Conservation (phyloP, 208 protist genomes). For the Acanthamoeba royreba region DNA sequence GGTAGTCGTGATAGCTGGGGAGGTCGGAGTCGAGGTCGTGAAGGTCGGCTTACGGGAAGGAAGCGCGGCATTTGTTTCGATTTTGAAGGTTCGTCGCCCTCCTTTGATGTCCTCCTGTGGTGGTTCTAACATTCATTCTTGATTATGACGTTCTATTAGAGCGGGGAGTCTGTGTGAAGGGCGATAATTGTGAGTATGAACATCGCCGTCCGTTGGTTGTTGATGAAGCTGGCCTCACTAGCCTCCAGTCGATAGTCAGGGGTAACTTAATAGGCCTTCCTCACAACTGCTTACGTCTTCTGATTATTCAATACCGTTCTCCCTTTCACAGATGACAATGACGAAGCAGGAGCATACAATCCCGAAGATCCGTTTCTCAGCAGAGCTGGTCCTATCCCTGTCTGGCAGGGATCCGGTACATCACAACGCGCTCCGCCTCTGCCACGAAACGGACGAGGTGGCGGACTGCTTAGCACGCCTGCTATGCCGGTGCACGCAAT, state of each 20-base stretch:
- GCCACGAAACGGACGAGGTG: background rate
- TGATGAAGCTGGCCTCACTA: background rate
- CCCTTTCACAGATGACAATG: background rate
- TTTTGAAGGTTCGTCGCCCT: background rate
- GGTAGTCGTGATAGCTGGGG: background rate
- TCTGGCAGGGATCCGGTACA: background rate
- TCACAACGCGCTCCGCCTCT: background rate
- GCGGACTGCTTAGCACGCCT: background rate
- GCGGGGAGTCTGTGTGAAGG: background rate
- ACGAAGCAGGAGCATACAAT: background rate
- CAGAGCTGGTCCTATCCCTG: background rate
- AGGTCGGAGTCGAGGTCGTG: background rate
- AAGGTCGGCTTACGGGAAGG: background rate
- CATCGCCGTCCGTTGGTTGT: background rate
- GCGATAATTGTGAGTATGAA: background rate
- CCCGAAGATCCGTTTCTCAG: conserved; percentile 11
- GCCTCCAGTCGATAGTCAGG: background rate
- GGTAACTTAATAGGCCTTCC: too few species aligned
- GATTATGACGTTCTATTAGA: background rate
- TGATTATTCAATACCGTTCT: background rate
- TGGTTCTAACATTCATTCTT: background rate
- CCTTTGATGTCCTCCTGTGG: background rate
- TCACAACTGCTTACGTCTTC: too few species aligned
- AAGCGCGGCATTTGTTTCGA: background rate
- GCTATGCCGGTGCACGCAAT: background rate